Evolutionary conservation across 495 filamentous ascomycete genomes (phyloP).

Genomic region (Haplographium delicatum): DNA sequence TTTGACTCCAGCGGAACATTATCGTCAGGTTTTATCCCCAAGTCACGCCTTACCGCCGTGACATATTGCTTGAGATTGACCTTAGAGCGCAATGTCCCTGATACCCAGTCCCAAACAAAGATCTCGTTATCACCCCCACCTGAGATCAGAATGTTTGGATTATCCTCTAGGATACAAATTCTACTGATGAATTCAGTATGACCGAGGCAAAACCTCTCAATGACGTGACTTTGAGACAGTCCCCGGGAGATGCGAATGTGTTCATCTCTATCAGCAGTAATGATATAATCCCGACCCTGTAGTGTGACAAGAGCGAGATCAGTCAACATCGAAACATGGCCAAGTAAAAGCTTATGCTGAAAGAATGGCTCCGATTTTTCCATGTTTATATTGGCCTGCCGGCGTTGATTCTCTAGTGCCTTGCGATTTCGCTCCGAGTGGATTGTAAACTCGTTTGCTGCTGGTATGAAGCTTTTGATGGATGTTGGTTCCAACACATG

Average conservation of each 20-base stretch:
- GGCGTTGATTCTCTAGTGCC: slow-evolving; percentile 68
- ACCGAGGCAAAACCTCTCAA: slow-evolving; percentile 83
- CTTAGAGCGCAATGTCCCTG: slow-evolving; percentile 47
- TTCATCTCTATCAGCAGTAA: slow-evolving; percentile 92
- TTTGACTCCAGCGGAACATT: slow-evolving; percentile 19
- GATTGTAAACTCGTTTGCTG: slow-evolving; percentile 71
- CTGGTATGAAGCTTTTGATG: slow-evolving; percentile 38
- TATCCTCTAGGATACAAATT: slow-evolving; percentile 55
- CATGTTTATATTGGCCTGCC: slow-evolving; percentile 37
- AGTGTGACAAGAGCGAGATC: slow-evolving; percentile 53
- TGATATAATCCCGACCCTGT: slow-evolving; percentile 56
- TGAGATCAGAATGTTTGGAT: slow-evolving; percentile 62
- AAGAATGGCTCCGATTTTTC: slow-evolving; percentile 48
- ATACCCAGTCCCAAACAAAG: slow-evolving; percentile 76
- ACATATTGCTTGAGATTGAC: slow-evolving; percentile 43
- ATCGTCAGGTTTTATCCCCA: not conserved
- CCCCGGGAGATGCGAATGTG: slow-evolving; percentile 90
- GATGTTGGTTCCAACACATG: slow-evolving; percentile 7
- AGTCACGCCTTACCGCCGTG: not conserved
- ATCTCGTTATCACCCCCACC: slow-evolving; percentile 80
- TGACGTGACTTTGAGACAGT: slow-evolving; percentile 76
- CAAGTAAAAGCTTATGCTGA: slow-evolving; percentile 70
- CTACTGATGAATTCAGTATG: slow-evolving; percentile 77
- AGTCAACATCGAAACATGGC: slow-evolving; percentile 91
- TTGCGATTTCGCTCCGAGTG: slow-evolving; percentile 75